These are phyloP conservation scores for Colletotrichum plurivorum DNA, from an alignment of 2,329 filamentous ascomycete genomes.

Conservation along the genomic window DNA sequence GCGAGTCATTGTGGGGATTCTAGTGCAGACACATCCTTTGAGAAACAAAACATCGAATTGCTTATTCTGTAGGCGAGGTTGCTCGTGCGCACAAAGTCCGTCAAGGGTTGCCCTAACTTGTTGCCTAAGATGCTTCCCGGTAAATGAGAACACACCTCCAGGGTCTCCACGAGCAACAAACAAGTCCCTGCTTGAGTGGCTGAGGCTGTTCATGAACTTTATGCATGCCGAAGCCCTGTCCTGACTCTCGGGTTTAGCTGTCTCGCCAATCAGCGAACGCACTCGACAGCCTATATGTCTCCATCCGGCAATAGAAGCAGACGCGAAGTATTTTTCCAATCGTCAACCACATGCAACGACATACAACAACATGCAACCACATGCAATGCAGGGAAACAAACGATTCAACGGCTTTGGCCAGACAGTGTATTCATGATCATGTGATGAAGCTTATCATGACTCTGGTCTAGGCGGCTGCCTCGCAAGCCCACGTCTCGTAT, in stretches of 20 bases:
- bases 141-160: background rate
- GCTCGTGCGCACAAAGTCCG: background rate
- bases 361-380: too few relatives aligned
- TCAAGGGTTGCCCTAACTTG: background rate
- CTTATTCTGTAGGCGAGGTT: too few relatives aligned
- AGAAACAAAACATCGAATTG: constrained; percentile 1
- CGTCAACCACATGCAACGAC: too few relatives aligned
- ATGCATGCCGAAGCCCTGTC: constrained; percentile 16
- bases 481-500: background rate
- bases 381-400: too few relatives aligned
- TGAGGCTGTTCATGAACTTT: constrained; percentile 10
- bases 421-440: too few relatives aligned
- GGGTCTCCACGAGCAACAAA: background rate
- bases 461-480: too few relatives aligned
- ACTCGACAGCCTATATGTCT: constrained; percentile 6
- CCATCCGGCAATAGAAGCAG: constrained; percentile 14
- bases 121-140: background rate
- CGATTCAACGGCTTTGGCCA: too few relatives aligned
- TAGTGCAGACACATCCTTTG: background rate
- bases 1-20: constrained; percentile 25
- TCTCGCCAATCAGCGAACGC: constrained; percentile 2
- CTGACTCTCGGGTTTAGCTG: background rate
- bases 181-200: background rate
- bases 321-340: too few relatives aligned
- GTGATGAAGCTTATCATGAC: too few relatives aligned